Conservation (phyloP, 106 monocot genomes). For the Dendrobium huoshanense region DNA sequence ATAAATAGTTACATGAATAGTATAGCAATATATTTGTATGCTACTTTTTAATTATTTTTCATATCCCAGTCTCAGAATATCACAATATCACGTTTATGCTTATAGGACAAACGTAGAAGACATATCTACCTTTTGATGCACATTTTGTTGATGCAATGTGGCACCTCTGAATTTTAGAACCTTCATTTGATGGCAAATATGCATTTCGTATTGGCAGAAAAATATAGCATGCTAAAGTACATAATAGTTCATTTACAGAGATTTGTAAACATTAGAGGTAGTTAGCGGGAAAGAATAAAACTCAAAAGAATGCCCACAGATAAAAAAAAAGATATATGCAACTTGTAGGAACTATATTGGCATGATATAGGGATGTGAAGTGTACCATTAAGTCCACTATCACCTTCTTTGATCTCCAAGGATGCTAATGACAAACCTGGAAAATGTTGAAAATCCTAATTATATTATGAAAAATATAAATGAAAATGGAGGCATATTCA, state of each 20-base stretch:
- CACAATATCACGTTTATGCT: not conserved
- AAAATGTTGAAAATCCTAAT: not conserved
- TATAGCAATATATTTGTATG: too few species aligned
- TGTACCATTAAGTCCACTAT: constrained; percentile 43
- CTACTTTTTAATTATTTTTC: too few species aligned
- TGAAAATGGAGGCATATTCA: not conserved
- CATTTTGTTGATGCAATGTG: not conserved
- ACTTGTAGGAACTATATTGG: not conserved
- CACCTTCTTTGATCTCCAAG: constrained; percentile 65
- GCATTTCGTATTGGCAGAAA: not conserved
- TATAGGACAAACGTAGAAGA: not conserved
- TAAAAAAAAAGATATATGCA: not conserved
- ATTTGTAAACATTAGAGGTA: too few species aligned
- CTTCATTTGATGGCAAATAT: not conserved
- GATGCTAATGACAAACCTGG: constrained; percentile 85
- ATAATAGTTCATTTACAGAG: not conserved
- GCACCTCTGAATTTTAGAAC: not conserved
- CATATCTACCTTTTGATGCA: too few species aligned
- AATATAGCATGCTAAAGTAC: not conserved
- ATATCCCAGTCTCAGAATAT: too few species aligned
- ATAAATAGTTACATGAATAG: too few species aligned
- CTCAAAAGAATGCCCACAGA: not conserved
- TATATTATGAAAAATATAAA: not conserved
- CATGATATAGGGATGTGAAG: not conserved
- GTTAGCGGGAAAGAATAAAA: not conserved